Evolutionary conservation across 441 rosid genomes (phyloP).

Genomic region (Corymbia citriodora): DNA sequence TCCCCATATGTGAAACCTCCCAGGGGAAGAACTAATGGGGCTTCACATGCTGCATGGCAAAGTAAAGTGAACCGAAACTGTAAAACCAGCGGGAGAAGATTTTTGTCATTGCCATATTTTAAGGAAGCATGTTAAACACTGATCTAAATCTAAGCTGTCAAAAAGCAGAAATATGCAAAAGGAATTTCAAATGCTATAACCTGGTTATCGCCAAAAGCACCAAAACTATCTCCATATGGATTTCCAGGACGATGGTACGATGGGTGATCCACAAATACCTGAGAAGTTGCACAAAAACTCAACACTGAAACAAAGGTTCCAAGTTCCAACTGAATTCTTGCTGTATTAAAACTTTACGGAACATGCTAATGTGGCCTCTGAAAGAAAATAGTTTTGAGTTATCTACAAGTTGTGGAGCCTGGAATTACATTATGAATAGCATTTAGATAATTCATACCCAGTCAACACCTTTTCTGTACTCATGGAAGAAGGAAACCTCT

Average conservation of each 20-base stretch:
- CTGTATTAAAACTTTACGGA: background rate
- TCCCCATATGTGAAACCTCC: slow-evolving; percentile 95
- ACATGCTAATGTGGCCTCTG: background rate
- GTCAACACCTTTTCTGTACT: slow-evolving; percentile 81
- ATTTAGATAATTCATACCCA: slow-evolving; percentile 54
- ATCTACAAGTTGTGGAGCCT: background rate
- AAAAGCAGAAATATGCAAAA: background rate
- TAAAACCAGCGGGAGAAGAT: slow-evolving; percentile 25
- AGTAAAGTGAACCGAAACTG: slow-evolving; percentile 96
- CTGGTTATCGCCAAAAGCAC: slow-evolving; percentile 96
- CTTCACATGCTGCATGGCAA: slow-evolving; percentile 97
- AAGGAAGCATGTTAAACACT: background rate
- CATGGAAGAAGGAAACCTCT: slow-evolving; percentile 80
- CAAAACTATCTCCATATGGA: slow-evolving; percentile 75
- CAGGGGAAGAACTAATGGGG: slow-evolving; percentile 84
- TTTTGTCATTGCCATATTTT: slow-evolving; percentile 16
- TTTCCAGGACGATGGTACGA: slow-evolving; percentile 87
- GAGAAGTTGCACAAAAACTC: background rate
- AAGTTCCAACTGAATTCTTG: background rate
- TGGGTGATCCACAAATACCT: slow-evolving; percentile 90
- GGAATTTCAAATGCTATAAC: slow-evolving; percentile 17
- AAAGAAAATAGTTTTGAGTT: background rate
- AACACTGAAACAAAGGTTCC: background rate
- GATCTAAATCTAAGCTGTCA: background rate
- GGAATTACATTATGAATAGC: background rate